Conservation (phyloP, 305 asterid genomes). For the Caryopteris hybrid region DNA sequence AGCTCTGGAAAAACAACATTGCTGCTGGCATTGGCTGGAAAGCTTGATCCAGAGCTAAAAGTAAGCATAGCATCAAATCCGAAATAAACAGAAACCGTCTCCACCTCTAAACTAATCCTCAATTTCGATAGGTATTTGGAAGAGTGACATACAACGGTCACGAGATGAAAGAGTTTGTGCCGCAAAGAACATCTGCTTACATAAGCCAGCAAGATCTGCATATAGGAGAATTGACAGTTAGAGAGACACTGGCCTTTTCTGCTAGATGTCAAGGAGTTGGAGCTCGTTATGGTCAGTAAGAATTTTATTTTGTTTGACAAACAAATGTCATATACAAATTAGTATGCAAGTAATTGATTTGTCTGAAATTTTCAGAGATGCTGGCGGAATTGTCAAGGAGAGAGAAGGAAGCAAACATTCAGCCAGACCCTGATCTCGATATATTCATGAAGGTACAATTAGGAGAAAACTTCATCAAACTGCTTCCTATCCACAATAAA, state of each 20-base stretch:
- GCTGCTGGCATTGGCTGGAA: slow-evolving; percentile 85
- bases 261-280: slow-evolving; percentile 99
- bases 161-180: slow-evolving; percentile 73
- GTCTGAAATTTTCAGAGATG: slow-evolving; percentile 30
- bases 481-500: neutral
- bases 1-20: slow-evolving; percentile 88
- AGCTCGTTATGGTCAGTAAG: slow-evolving; percentile 53
- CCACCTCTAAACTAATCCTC: neutral
- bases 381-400: slow-evolving; percentile 47
- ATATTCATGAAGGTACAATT: slow-evolving; percentile 69
- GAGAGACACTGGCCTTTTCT: slow-evolving; percentile 88
- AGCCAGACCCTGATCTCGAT: slow-evolving; percentile 57
- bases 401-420: slow-evolving; percentile 51
- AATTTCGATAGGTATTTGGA: slow-evolving; percentile 52
- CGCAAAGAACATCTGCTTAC: slow-evolving; percentile 86
- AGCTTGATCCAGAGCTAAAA: slow-evolving; percentile 60
- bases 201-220: slow-evolving; percentile 93
- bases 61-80: slow-evolving; percentile 27
- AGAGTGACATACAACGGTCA: slow-evolving; percentile 83
- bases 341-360: neutral
- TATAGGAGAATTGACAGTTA: slow-evolving; percentile 84
- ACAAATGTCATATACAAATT: neutral
- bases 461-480: neutral
- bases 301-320: neutral
- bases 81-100: neutral